Evolutionary conservation across 352 stramenopile species (phyloP), one percentile per base, ranked within the genome.

Genomic region (Pythium angustatum): DNA sequence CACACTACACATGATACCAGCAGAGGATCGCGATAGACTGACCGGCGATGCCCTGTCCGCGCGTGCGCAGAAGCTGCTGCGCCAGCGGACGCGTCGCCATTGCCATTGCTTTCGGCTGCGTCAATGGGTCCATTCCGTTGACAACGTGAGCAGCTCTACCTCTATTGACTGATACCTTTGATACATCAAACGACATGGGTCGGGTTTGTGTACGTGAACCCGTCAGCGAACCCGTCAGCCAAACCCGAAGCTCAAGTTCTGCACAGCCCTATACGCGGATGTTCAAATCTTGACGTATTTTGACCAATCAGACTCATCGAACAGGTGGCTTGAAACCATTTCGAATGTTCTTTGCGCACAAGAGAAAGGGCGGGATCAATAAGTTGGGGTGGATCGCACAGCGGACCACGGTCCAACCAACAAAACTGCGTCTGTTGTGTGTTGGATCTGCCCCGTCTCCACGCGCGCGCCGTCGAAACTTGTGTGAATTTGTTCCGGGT

Each of bases 341-440:
- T 31, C 75, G 77, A 34, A 44, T 81, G 24, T 54, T 88, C 26
- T 75, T 87, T 40, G 78, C 14, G 45, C 24, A 27, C 58, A 51
- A 63, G 56, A 54, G 44, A 63, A 19, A 14, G 15, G 33, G 11
- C 56, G 33, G 17, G 2, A 19, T 47, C 28, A 22, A 27, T 34
- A 30, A 12, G 26, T 10, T 22, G 34, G 34, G 38, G 38, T 45
- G 38, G 38, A 45, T 19, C 38, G 38, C 38, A 19, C 22, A 6
- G 14, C 38, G 38, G 38, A 24, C 38, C 38, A 45, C 6, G 17
- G n/a, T 22, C 38, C 2, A 45, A 38, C 36, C 7, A 43, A n/a
- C n/a, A n/a, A n/a, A n/a, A n/a, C n/a, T n/a, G n/a, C n/a, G n/a
- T n/a, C n/a, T n/a, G n/a, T n/a, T n/a, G n/a, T n/a, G n/a, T n/a